These are phyloP conservation scores for Rauvolfia tetraphylla DNA, from an alignment of 257 asterid species.

Conservation along the genomic window DNA sequence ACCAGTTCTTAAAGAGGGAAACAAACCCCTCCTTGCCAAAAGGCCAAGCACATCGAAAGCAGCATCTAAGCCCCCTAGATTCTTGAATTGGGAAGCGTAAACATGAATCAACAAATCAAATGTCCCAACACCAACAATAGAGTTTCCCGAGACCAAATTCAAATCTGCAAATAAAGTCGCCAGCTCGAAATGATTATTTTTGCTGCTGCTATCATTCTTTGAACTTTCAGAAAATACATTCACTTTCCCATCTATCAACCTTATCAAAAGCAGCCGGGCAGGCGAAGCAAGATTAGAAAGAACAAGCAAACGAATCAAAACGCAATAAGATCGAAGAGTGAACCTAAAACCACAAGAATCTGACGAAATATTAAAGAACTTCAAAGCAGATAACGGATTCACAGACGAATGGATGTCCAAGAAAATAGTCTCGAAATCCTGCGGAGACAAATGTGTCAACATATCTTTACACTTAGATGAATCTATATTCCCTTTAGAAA, in stretches of 20 bases:
- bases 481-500: conserved; percentile 43
- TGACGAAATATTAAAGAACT: conserved; percentile 57
- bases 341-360: conserved; percentile 49
- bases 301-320: conserved; percentile 56
- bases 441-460: conserved; percentile 41
- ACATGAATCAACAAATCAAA: conserved; percentile 73
- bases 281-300: conserved; percentile 50
- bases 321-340: conserved; percentile 57
- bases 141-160: conserved; percentile 23
- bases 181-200: conserved; percentile 48
- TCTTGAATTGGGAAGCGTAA: conserved; percentile 51
- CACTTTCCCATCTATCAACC: conserved; percentile 61
- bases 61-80: conserved; percentile 45
- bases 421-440: conserved; percentile 56
- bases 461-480: conserved; percentile 41
- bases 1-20: conserved; percentile 75
- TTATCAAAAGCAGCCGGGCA: conserved; percentile 69
- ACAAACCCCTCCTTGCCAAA: conserved; percentile 49
- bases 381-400: conserved; percentile 59
- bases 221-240: conserved; percentile 33
- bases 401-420: conserved; percentile 47
- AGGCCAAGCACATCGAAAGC: conserved; percentile 50
- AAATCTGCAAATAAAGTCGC: conserved; percentile 42
- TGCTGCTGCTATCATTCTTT: not conserved
- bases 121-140: conserved; percentile 36